A percentile compares a stretch with the other conserved stretches of the same genome.
phyloP scores from a whole-genome alignment of 148 eudicot species.

The Polygonum aviculare region DNA sequence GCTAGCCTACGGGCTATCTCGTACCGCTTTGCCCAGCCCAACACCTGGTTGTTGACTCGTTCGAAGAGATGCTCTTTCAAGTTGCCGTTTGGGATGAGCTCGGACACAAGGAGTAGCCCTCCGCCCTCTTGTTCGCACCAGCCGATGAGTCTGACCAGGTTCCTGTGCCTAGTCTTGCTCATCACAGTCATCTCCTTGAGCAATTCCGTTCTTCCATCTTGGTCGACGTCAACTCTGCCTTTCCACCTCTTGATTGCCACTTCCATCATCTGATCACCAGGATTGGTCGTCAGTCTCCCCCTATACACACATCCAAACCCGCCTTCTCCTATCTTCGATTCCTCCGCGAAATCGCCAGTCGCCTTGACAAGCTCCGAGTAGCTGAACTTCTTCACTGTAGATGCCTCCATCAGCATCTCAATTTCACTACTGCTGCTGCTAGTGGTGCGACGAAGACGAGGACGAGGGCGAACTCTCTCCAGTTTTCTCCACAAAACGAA shows the following conservation, averaged over 20 bases:
- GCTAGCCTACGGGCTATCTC: not conserved
- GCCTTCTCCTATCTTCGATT: constrained; percentile 21
- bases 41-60: too few relatives aligned
- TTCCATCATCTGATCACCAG: too few relatives aligned
- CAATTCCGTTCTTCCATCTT: too few relatives aligned
- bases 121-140: constrained; percentile 21
- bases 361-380: constrained; percentile 9
- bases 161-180: constrained; percentile 17
- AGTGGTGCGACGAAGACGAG: too few relatives aligned
- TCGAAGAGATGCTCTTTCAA: constrained; percentile 32
- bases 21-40: constrained; percentile 25
- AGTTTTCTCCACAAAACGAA: too few relatives aligned
- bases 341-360: constrained; percentile 12
- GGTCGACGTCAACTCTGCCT: too few relatives aligned
- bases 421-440: too few relatives aligned
- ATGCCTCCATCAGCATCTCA: too few relatives aligned
- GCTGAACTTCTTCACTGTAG: not conserved
- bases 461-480: too few relatives aligned
- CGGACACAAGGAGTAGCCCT: constrained; percentile 25
- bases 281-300: not conserved
- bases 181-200: too few relatives aligned
- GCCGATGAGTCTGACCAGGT: constrained; percentile 25
- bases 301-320: constrained; percentile 30
- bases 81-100: constrained; percentile 39
- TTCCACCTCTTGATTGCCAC: too few relatives aligned